phyloP scores from a whole-genome alignment of 495 filamentous ascomycete genomes.

The Bathelium albidoporum region DNA sequence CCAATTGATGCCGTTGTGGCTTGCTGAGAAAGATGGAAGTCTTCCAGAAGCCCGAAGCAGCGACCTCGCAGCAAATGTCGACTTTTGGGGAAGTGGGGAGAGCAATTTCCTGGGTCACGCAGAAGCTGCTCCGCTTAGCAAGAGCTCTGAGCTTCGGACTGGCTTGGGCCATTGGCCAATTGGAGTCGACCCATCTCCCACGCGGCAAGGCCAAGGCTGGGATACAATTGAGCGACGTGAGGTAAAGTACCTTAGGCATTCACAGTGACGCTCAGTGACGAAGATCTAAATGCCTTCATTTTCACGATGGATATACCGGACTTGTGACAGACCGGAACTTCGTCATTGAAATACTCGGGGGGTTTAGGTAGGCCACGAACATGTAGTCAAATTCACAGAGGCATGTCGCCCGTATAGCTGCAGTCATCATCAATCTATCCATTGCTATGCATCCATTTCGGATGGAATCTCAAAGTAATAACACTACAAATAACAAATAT shows the following conservation, averaged over 20 bases:
- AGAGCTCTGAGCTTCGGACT: background rate
- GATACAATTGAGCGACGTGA: no score
- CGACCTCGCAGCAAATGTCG: no score
- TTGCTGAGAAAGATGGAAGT: background rate
- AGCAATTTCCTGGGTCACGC: background rate
- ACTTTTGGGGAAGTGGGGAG: background rate
- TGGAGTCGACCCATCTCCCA: background rate
- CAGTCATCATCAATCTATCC: background rate
- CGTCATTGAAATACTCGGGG: no score
- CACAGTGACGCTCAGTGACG: no score
- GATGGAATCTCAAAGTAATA: background rate
- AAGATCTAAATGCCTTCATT: background rate
- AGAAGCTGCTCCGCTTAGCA: background rate
- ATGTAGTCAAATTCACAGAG: background rate
- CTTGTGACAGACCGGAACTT: no score
- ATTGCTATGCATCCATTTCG: background rate
- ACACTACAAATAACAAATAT: slow-evolving; percentile 3
- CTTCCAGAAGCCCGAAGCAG: no score
- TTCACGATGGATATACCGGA: no score
- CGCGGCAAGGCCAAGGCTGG: background rate
- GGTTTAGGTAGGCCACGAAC: no score
- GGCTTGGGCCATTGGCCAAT: slow-evolving; percentile 1
- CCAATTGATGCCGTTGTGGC: no score
- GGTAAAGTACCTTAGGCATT: no score
- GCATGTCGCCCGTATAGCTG: no score